Base-by-base conservation (phyloP, 2,329 filamentous ascomycete genomes). In the Colletotrichum sublineola region DNA sequence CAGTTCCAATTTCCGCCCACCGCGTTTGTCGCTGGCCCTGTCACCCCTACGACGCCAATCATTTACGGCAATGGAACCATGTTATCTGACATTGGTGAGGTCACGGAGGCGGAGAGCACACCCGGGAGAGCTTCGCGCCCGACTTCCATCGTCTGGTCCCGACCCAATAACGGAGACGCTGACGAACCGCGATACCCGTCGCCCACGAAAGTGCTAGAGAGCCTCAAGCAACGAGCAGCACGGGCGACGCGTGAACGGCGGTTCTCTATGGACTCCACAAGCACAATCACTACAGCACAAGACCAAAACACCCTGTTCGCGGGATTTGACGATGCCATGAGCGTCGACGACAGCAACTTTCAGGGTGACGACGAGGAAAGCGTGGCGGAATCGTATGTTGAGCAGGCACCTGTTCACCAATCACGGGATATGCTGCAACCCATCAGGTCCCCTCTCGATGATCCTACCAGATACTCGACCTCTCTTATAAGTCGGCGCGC, bases 401-500 rank as follows among this genome's bases (percentile, higher is more conserved):
- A 88, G 57, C 87, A 87, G 55, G 79, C 81, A 60, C 78, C 82
- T 53, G 75, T 77, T 36, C 78, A 79, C 12, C 80, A 81, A 12
- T 76, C 77, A 42, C 76, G 76, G 57, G 61, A 75, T 55, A 75
- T 77, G 72, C 77, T 78, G 72, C 61, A 75, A 73, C 65, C 75
- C 76, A 68, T 73, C 57, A 46, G 80, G 74, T 74, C 73, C 75
- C 78, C 71, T 75, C 73, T 77, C 73, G 81, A 75, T 38, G 73
- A 75, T 50, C 74, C 73, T 68, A 89, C 93, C 67, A 86, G 87
- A 56, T 90, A 92, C 77, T 94, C 94, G 4, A 94, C 93, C 61
- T 91, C 88, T 20, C 91, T 93, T 33, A 83, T 97, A 74, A 96
- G 94, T 80, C 91, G 92, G 76, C 90, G 94, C 77, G 95, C 95